Conservation (phyloP, 805 yeast genomes). For the Wickerhamomyces pijperi region DNA sequence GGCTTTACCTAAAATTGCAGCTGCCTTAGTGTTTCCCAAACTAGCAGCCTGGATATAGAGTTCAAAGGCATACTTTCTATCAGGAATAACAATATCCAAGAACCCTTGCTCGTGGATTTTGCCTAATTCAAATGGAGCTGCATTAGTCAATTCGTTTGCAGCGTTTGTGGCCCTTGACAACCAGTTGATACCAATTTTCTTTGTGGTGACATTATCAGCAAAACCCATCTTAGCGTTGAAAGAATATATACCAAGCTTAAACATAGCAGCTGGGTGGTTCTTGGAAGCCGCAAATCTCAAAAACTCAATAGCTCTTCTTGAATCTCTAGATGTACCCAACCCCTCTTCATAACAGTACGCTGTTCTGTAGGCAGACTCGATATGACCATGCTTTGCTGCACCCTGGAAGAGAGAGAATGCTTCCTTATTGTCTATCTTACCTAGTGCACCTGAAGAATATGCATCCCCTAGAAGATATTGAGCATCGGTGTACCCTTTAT, state of each 20-base stretch:
- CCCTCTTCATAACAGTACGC: slow-evolving; percentile 92
- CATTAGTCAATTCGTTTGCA: slow-evolving; percentile 75
- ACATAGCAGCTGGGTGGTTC: slow-evolving; percentile 96
- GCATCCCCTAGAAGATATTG: slow-evolving; percentile 91
- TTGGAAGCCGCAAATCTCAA: slow-evolving; percentile 79
- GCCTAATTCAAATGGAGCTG: slow-evolving; percentile 92
- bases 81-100: slow-evolving; percentile 77
- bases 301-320: slow-evolving; percentile 75
- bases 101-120: slow-evolving; percentile 77
- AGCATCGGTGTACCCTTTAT: slow-evolving; percentile 78
- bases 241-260: slow-evolving; percentile 78
- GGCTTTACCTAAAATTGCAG: slow-evolving; percentile 67
- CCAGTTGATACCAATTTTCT: slow-evolving; percentile 89
- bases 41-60: slow-evolving; percentile 83
- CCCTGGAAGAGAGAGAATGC: slow-evolving; percentile 69
- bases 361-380: slow-evolving; percentile 84
- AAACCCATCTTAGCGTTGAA: slow-evolving; percentile 82
- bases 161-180: slow-evolving; percentile 73
- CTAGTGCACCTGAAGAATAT: slow-evolving; percentile 73
- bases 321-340: slow-evolving; percentile 81
- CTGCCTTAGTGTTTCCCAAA: slow-evolving; percentile 73
- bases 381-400: slow-evolving; percentile 90
- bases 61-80: slow-evolving; percentile 73
- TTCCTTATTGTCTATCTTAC: slow-evolving; percentile 66
- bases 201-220: slow-evolving; percentile 51